Evolutionary conservation across 352 stramenopile species (phyloP), one percentile per base, ranked within the genome.

Genomic region (Globisporangium recalcitrans): DNA sequence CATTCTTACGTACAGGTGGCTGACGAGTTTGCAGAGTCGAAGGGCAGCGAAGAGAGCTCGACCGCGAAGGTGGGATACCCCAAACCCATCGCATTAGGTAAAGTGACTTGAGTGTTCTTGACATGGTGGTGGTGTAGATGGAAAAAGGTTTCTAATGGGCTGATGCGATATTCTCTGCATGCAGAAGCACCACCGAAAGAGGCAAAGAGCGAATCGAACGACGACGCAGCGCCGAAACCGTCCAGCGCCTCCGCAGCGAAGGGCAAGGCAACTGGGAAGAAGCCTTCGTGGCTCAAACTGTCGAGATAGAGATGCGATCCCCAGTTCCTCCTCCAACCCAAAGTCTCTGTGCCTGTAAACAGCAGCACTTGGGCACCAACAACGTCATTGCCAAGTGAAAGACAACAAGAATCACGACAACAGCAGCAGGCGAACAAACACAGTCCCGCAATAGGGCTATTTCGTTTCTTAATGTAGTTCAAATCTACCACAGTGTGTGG

Each of bases 281-380:
- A 90, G 46, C 83, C 83, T 1, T 78, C 76, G 34, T 93, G 83
- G 83, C 62, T 93, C 29, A 93, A 93, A 63, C 69, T 91, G 5
- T 91, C 48, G 24, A 61, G 62, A 29, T 67, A 67, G 29, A 58
- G 54, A 5, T 1, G 21, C 11, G 47, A 53, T 27, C 22, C 7
- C 16, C 38, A 46, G 34, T 22, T 2, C 2, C 7, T n/a, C 34
- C 8, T 21, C 16, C 16, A 8, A 7, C 21, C 38, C 38, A 46
- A 22, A 22, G 16, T 46, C 16, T 21, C 7, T 16, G 36, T 8
- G 5, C 19, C 14, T 44, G 14, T 42, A 6, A 44, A 44, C 14
- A 44, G 36, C 6, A 14, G 7, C 36, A 19, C 36, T 44, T 44
- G 36, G 6, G 8, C 36, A 19, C 14, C 32, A 44, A 44, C 36